Percentiles rank a stretch among this genome's conserved stretches.
phyloP scores from a whole-genome alignment of 176 grass and related monocot species.

The Panicum miliaceum region DNA sequence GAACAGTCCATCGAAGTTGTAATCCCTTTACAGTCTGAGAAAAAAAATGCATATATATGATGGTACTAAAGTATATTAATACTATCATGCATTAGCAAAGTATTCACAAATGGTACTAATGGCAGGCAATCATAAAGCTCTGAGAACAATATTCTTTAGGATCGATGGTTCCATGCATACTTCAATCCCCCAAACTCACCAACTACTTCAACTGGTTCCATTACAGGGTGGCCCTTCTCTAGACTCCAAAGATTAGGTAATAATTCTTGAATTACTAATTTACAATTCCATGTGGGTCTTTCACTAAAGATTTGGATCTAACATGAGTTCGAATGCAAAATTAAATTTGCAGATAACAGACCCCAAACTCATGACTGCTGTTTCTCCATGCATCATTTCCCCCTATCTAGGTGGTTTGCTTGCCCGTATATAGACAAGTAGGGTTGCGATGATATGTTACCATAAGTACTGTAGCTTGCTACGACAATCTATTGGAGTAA shows the following conservation, averaged over 20 bases:
- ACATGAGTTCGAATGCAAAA: constrained; percentile 5
- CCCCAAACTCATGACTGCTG: neutral
- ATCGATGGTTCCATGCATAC: constrained; percentile 5
- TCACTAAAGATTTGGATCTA: constrained; percentile 26
- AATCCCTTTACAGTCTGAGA: constrained; percentile 5
- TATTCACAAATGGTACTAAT: constrained; percentile 1
- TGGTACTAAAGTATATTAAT: constrained; percentile 13
- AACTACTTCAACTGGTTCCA: constrained; percentile 46
- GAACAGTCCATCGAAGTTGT: neutral
- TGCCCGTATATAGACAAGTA: neutral
- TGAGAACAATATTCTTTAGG: constrained; percentile 23
- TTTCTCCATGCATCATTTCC: neutral
- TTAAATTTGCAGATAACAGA: constrained; percentile 8
- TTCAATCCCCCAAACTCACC: constrained; percentile 32
- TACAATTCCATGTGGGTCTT: constrained; percentile 37
- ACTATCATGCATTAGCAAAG: constrained; percentile 12
- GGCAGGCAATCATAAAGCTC: constrained; percentile 39
- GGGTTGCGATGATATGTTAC: neutral
- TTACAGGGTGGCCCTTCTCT: constrained; percentile 28
- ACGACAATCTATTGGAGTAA: neutral
- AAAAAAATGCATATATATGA: neutral
- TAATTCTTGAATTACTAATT: constrained; percentile 34
- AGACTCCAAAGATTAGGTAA: constrained; percentile 19
- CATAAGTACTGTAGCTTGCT: neutral
- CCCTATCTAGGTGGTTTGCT: neutral